Base-by-base conservation (phyloP, 768 basidiomycete genomes). In the Serpula lacrymans region DNA sequence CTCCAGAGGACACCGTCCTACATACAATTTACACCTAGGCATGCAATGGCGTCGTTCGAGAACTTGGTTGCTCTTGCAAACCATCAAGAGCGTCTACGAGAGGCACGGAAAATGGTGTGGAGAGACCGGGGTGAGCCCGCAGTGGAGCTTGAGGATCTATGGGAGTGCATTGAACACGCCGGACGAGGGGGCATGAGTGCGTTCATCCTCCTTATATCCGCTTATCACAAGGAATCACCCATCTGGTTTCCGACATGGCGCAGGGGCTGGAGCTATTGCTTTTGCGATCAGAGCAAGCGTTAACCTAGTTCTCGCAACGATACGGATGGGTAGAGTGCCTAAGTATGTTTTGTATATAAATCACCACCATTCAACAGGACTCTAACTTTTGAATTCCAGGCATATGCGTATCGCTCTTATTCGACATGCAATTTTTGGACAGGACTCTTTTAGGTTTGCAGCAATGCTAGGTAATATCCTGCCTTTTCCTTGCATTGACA, bases 61-160 rank as follows among this genome's bases (percentile, higher is more conserved):
- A 88, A 87, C 54, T 68, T 93, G 6, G 82, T 89, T 16, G 85
- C 84, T 11, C 71, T 93, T 41, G 90, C 89, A 4, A 89, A 90
- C 62, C 80, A 86, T 60, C 83, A 88, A 57, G 86, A 91, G 45
- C 70, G 77, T 2, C 67, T 91, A 23, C 74, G 64, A 46, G 80
- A 80, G 41, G 86, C 88, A 1, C 72, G 84, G 40, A 87, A 79
- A 58, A 83, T 90, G 62, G 78, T 92, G 3, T 88, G 88, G 86
- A 70, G 86, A 10, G 84, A 89, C 52, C 69, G 75, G 46, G 88
- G 89, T 3, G 80, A 90, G 59, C 84, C 80, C 13, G 83, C 83
- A 0, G 78, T 72, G 1, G 82, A 88, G 47, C 53, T 93, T 17
- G 59, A 71, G 25, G 77, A 75, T 37, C 44, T 89, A 21, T 69